A percentile compares a stretch with the other conserved stretches of the same genome.
phyloP scores from a whole-genome alignment of 495 filamentous ascomycete species.

The Parachaetomium inaequale region DNA sequence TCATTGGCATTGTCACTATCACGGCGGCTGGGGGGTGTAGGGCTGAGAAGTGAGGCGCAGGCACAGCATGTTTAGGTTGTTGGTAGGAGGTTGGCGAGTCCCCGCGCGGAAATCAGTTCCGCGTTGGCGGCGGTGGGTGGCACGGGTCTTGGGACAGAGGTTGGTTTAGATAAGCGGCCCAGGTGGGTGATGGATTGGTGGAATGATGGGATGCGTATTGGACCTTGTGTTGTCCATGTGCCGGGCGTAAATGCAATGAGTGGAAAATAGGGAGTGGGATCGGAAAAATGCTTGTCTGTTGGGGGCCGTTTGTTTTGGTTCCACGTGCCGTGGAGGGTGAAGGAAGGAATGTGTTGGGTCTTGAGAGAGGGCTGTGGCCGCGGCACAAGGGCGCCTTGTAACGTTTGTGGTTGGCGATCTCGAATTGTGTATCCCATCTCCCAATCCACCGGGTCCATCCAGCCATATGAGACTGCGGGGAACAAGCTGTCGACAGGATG shows the following conservation, averaged over 20 bases:
- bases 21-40: not conserved
- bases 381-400: not conserved
- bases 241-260: too few relatives aligned
- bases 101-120: not conserved
- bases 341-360: not conserved
- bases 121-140: not conserved
- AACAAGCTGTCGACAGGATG: not conserved
- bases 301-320: not conserved
- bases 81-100: slow-evolving; percentile 10
- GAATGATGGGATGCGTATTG: too few relatives aligned
- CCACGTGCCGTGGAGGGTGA: not conserved
- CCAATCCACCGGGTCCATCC: not conserved
- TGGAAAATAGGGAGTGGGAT: too few relatives aligned
- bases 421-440: not conserved
- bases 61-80: not conserved
- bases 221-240: too few relatives aligned
- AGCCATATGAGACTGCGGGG: not conserved
- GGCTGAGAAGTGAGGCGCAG: slow-evolving; percentile 6
- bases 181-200: too few relatives aligned
- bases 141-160: not conserved
- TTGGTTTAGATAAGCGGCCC: not conserved
- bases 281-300: too few relatives aligned
- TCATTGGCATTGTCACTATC: too few relatives aligned
- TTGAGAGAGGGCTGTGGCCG: not conserved
- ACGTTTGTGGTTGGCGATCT: not conserved